phyloP scores from a whole-genome alignment of 179 eudicot genomes.

The Corrigiola litoralis region DNA sequence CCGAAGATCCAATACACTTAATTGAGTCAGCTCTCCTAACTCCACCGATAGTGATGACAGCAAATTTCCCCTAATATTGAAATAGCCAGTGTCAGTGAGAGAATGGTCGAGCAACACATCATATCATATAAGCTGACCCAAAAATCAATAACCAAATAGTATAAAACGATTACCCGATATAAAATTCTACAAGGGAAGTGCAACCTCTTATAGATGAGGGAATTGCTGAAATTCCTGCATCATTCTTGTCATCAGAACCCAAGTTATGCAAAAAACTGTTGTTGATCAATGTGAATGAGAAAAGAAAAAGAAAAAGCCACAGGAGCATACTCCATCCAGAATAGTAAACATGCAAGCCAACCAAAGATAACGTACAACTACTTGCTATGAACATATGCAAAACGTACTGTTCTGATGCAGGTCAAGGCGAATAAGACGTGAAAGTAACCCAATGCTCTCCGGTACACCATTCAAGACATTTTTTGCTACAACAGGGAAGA shows the following conservation, averaged over 20 bases:
- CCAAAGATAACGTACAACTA: neutral
- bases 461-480: constrained; percentile 68
- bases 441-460: constrained; percentile 73
- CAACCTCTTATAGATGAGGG: constrained; percentile 82
- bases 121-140: constrained; percentile 5
- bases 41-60: constrained; percentile 68
- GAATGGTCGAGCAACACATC: constrained; percentile 6
- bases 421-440: constrained; percentile 80
- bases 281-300: too few species aligned
- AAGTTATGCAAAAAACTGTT: neutral
- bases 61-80: constrained; percentile 55
- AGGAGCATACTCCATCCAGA: neutral
- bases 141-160: constrained; percentile 1
- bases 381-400: neutral
- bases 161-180: constrained; percentile 61
- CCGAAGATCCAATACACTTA: constrained; percentile 90
- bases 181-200: constrained; percentile 75
- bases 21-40: constrained; percentile 62
- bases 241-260: constrained; percentile 9
- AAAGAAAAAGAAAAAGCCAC: neutral
- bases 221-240: constrained; percentile 75
- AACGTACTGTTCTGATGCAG: constrained; percentile 76
- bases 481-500: constrained; percentile 53
- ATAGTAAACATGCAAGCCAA: neutral
- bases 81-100: neutral